Conservation (phyloP, 2,329 filamentous ascomycete species). For the Fusarium chuoi region DNA sequence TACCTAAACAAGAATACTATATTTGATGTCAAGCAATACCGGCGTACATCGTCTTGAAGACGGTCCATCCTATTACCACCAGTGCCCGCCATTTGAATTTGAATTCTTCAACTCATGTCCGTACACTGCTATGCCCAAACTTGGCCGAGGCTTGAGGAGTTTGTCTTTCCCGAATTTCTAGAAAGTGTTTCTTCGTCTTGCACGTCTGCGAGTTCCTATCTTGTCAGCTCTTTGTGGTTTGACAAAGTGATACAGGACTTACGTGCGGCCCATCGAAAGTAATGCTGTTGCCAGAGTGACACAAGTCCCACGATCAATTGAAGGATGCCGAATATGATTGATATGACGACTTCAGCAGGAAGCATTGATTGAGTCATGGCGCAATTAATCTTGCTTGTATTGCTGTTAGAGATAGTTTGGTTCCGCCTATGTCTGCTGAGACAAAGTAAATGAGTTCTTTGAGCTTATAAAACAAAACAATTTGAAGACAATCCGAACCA, state of each 20-base stretch:
- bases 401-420: rapidly evolving
- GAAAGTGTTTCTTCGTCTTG: neutral
- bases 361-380: neutral
- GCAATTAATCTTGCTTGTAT: neutral
- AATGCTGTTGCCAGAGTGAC: neutral
- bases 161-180: rapidly evolving
- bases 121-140: too few species aligned
- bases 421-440: neutral
- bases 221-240: rapidly evolving
- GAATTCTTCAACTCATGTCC: neutral
- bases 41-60: neutral
- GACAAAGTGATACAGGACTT: rapidly evolving
- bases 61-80: too few species aligned
- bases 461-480: rapidly evolving
- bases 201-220: neutral
- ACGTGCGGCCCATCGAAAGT: neutral
- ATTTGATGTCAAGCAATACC: too few species aligned
- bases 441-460: rapidly evolving
- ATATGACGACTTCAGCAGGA: neutral
- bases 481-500: rapidly evolving
- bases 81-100: neutral
- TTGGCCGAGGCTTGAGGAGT: rapidly evolving
- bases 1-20: too few species aligned
- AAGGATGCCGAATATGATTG: neutral
- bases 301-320: neutral